Evolutionary conservation across 768 basidiomycete genomes (phyloP), one percentile per base, ranked within the genome.

Genomic region (Leccinum longicurvipes): DNA sequence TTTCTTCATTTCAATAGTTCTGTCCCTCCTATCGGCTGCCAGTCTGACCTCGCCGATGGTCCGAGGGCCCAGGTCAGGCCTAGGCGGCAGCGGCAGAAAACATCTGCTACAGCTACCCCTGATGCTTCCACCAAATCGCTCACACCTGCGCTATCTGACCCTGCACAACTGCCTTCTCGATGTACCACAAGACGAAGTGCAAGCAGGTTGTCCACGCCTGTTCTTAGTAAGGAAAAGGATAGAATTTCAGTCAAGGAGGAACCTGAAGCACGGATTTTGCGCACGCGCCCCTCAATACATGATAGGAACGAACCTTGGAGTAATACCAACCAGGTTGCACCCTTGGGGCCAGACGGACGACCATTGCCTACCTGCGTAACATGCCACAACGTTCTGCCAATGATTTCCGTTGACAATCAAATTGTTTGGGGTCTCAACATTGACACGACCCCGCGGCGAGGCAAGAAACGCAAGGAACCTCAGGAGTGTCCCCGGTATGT

Each of bases 401-500:
- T 91, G 56, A 91, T 91, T 61, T 81, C 85, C 49, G 84, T 90
- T 25, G 86, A 89, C 70, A 81, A 80, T 41, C 77, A 85, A 68
- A 81, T 90, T 23, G 86, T 90, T 32, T 90, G 87, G 86, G 89
- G 88, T 21, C 73, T 86, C 41, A 77, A 75, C 41, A 57, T 79
- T 21, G 82, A 84, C 62, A 75, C 67, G 53, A 73, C 80, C 29
- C 72, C 70, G 6, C 70, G 68, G 60, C 66, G 70, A 63, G 76
- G 76, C 48, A 81, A 75, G 68, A 85, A 80, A 68, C 84, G 81
- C 64, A 85, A 84, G 69, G 76, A 76, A 57, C 80, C 81, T 57
- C 81, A 82, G 58, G 86, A 89, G 27, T 92, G 90, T 69, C 87
- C 88, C 54, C 78, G 90, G 89, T 92, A 68, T 47, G 66, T 66